phyloP scores from a whole-genome alignment of 2,329 filamentous ascomycete species.

The Orbilia ellipsospora region DNA sequence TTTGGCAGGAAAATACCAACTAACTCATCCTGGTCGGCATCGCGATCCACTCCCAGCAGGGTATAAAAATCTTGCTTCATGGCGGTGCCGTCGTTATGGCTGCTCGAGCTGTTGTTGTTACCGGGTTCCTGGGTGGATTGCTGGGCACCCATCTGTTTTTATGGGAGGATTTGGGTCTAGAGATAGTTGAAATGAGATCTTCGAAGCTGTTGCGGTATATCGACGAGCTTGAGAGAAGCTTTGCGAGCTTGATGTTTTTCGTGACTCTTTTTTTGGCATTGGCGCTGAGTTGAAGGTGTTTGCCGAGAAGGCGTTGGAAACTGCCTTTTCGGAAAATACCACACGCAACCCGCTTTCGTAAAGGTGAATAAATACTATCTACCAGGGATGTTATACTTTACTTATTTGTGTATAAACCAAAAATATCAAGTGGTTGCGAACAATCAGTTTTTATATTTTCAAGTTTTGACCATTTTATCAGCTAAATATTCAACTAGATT shows the following conservation, averaged over 20 bases:
- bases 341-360: constrained; percentile 2
- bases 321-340: constrained; percentile 18
- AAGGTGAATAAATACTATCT: no score
- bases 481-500: no score
- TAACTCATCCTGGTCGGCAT: constrained; percentile 53
- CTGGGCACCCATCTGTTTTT: constrained; percentile 35
- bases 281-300: not conserved
- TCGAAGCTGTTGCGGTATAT: not conserved
- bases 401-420: no score
- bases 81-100: constrained; percentile 1
- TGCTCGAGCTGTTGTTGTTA: not conserved
- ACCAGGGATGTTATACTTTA: no score
- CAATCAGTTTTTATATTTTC: no score
- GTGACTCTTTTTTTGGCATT: constrained; percentile 14
- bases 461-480: no score
- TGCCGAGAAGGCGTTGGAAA: constrained; percentile 10
- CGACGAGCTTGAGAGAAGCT: not conserved
- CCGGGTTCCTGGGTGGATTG: constrained; percentile 27
- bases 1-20: constrained; percentile 31
- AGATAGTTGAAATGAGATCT: not conserved
- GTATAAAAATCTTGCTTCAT: constrained; percentile 54
- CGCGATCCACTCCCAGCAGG: constrained; percentile 34
- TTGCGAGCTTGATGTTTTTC: not conserved
- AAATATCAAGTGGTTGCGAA: no score
- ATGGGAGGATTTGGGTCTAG: not conserved